A percentile compares a stretch with the other conserved stretches of the same genome.
Evolutionary conservation across 2,329 filamentous ascomycete genomes (phyloP).

Genomic region (Aspergillus neotritici): DNA sequence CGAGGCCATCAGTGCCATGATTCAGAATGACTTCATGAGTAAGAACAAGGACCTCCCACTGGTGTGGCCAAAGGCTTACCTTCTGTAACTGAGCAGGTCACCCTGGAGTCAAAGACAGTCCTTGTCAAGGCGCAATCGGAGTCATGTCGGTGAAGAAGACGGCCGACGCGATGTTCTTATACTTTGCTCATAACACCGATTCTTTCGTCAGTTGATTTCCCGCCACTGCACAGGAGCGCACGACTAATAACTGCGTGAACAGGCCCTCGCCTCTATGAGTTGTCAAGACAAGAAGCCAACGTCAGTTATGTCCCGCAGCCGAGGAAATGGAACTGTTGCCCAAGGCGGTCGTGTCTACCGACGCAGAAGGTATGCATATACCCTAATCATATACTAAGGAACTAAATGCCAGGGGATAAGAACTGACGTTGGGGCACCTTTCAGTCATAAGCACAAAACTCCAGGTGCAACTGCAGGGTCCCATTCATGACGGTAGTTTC

Average conservation of each 20-base stretch:
- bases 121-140: slow-evolving; percentile 81
- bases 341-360: slow-evolving; percentile 39
- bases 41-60: slow-evolving; percentile 10
- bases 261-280: slow-evolving; percentile 81
- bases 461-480: too few relatives aligned
- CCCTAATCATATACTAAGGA: background rate
- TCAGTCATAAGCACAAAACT: too few relatives aligned
- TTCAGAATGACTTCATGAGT: slow-evolving; percentile 86
- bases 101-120: slow-evolving; percentile 72
- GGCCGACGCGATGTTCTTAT: slow-evolving; percentile 68
- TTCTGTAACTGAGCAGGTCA: slow-evolving; percentile 49
- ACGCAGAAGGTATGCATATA: slow-evolving; percentile 20
- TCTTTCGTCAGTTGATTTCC: slow-evolving; percentile 50
- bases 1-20: slow-evolving; percentile 68
- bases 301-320: slow-evolving; percentile 81
- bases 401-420: too few relatives aligned
- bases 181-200: slow-evolving; percentile 96
- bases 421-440: too few relatives aligned
- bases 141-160: slow-evolving; percentile 86
- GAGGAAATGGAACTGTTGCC: slow-evolving; percentile 47
- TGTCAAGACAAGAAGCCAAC: slow-evolving; percentile 67
- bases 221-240: background rate
- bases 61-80: background rate
- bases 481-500: too few relatives aligned
- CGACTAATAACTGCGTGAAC: background rate